Evolutionary conservation across 2,329 filamentous ascomycete genomes (phyloP), one percentile per base, ranked within the genome.

Genomic region (Talaromyces islandicus): DNA sequence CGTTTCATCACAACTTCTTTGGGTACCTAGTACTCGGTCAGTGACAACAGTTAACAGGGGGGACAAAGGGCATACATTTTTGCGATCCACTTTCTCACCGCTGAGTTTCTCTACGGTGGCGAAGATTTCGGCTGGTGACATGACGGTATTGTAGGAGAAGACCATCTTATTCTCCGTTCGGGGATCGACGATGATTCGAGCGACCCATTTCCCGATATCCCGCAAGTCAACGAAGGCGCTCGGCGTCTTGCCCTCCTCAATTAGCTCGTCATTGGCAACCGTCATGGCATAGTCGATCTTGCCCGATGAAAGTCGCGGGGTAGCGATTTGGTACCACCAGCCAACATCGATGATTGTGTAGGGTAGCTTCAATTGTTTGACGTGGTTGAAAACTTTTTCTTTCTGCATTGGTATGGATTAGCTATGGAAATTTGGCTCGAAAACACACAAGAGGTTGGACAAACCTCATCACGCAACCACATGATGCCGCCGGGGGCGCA

Each of bases 281-380:
- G n/a, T 81, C 10, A 71, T 52, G 6, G 68, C 69, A 57, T 76
- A 75, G 61, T 80, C 77, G 3, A 73, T 65, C 25, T 66, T 65
- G 6, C 77, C 77, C 24, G 71, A 75, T 7, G 77, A 75, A 0
- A 81, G 51, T 0, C 53, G 59, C 2, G 75, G 75, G 11, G 76
- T 67, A 1, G 69, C 67, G 21, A 78, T 60, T 61, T 83, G 80
- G 61, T 81, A 77, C 82, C 82, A 84, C 67, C 69, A 81, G 4
- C 82, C 82, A 0, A 82, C 75, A 56, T 85, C 82, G 46, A 84
- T 78, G 63, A 81, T 68, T 0, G 82, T 84, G 67, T 79, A 84
- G 0, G 79, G 77, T 0, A 84, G 69, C 12, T 71, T 64, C 0
- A 78, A 60, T n/a, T 68, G 64, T 62, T 77, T 75, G 56, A 83